phyloP scores from a whole-genome alignment of 257 asterid genomes.

The Forsythia suspensa region DNA sequence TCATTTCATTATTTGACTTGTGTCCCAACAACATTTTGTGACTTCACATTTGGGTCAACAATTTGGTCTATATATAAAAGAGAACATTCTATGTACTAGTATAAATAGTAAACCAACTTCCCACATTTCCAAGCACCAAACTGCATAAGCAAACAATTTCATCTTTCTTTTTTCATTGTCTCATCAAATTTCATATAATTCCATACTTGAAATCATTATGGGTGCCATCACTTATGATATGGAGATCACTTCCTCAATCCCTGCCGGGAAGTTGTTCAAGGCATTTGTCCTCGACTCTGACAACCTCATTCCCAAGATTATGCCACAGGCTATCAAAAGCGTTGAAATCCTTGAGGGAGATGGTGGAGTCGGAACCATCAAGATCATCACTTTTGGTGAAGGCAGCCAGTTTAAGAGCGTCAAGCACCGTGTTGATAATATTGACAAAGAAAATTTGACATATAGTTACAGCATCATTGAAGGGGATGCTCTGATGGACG shows the following conservation, averaged over 20 bases:
- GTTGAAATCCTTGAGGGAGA: constrained; percentile 36
- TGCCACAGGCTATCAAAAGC: constrained; percentile 37
- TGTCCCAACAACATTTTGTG: background rate
- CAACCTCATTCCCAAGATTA: constrained; percentile 32
- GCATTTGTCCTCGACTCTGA: constrained; percentile 33
- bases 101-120: background rate
- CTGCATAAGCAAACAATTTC: no score
- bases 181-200: background rate
- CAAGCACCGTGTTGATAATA: constrained; percentile 34
- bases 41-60: background rate
- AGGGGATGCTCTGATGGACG: constrained; percentile 35
- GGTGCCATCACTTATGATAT: constrained; percentile 22
- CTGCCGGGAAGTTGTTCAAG: constrained; percentile 39
- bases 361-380: constrained; percentile 38
- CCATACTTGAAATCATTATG: constrained; percentile 16
- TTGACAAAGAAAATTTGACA: constrained; percentile 30
- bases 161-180: background rate
- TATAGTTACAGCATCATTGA: constrained; percentile 34
- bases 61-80: background rate
- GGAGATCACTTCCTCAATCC: constrained; percentile 27
- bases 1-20: background rate
- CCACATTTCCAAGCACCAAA: background rate
- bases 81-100: background rate
- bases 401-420: constrained; percentile 31
- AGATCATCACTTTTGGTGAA: constrained; percentile 32